Evolutionary conservation across 2,329 filamentous ascomycete species (phyloP), one percentile per base, ranked within the genome.

Genomic region (Bipolaris victoriae): DNA sequence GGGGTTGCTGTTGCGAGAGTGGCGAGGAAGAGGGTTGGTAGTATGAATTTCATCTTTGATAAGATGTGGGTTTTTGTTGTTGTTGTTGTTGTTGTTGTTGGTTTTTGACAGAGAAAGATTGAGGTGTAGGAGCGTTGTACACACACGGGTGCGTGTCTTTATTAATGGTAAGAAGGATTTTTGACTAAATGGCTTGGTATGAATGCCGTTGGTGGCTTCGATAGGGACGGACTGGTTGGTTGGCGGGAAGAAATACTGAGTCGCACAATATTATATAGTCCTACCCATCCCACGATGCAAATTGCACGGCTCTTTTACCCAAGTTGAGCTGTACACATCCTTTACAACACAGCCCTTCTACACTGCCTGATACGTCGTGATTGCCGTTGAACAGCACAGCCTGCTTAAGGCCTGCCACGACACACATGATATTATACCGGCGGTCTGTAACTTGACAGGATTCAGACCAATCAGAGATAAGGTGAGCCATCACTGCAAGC

Each of bases 1-100:
- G 71, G 70, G 35, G 39, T 72, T 24, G 73, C 66, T 45, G 71
- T 58, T 3, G 67, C 64, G 52, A 72, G 61, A 13, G 67, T 57
- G 22, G 68, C 61, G 60, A 69, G 61, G 58, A 73, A 51, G 33
- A 73, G 49, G 11, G 65, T 55, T 41, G 66, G 49, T 48, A 60
- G 46, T 11, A 63, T 46, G 61, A 71, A 47, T 58, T 65, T 74
- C 72, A 75, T 76, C 33, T 5, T 67, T 54, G 15, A 18, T 51
- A 6, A 51, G 35, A 0, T 26, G 52, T 2, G 22, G 4, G 3
- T 55, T 47, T 35, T 44, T 37, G n/a, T 10, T 24, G 16, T 49
- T 16, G 22, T 31, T 31, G 10, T 31, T 31, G 29, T 31, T 26
- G 0, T 10, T 29, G 10, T 10, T 13, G 10, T 31, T 18, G 16